These are phyloP conservation scores for Cyclotella distinguenda DNA, from an alignment of 108 stramenopile genomes.

Conservation along the genomic window DNA sequence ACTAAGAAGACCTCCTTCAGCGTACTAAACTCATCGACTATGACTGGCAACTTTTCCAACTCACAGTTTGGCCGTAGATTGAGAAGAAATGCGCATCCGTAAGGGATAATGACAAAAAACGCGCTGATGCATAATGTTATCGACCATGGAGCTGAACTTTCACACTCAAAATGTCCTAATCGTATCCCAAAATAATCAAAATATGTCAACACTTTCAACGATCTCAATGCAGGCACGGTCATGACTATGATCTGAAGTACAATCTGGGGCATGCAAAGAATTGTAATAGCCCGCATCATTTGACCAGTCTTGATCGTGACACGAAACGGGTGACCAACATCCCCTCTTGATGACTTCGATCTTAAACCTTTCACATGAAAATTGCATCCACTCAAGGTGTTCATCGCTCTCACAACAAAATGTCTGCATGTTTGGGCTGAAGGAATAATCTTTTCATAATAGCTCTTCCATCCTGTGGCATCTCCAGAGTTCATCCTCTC, in stretches of 20 bases:
- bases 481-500: no score
- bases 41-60: conserved; percentile 21
- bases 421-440: no score
- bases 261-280: background rate
- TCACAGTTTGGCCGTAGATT: conserved; percentile 30
- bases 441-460: no score
- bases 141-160: background rate
- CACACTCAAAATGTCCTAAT: background rate
- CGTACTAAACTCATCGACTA: conserved; percentile 21
- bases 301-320: background rate
- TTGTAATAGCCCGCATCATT: conserved; percentile 5
- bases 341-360: no score
- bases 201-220: background rate
- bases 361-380: no score
- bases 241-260: background rate
- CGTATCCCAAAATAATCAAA: background rate
- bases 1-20: background rate
- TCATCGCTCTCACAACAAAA: no score
- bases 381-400: no score
- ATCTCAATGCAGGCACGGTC: background rate
- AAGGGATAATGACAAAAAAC: conserved; percentile 16
- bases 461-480: no score
- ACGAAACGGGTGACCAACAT: no score
- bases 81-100: conserved; percentile 20
- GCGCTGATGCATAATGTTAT: conserved; percentile 2